Evolutionary conservation across 2,329 filamentous ascomycete species (phyloP), one percentile per base, ranked within the genome.

Genomic region (Coniochaeta ligniaria): DNA sequence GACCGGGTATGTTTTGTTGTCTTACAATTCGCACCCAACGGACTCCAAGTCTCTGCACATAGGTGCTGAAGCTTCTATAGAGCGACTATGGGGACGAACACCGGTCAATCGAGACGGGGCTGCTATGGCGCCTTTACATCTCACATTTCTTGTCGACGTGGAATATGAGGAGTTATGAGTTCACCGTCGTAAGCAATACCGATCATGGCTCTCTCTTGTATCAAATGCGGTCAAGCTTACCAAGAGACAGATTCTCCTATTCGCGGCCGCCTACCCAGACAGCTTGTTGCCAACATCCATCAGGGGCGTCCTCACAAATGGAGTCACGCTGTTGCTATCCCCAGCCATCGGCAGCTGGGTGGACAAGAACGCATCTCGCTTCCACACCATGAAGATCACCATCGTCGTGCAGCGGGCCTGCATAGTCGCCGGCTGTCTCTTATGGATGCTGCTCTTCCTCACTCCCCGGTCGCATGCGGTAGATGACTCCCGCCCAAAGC

Each of bases 81-180:
- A 57, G 43, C 41, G 41, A 56, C 22, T 20, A 45, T 35, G 28
- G 55, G 22, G 45, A 24, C 17, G 57, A 43, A 28, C 35, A 56
- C 16, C 33, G 24, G 22, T 45, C 47, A 28, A 52, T 62, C 31
- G 43, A 50, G 12, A 56, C 35, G n/a, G 55, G 58, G 16, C 54
- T 62, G 33, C 52, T 62, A 20, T 62, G 60, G 60, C 57, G 60
- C 7, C 60, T 62, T 12, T 62, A 62, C 24, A 41, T 55, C 9
- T 62, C 60, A 11, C 60, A 62, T 35, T 58, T 62, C 33, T 35
- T 62, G 24, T 62, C 60, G 17, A 62, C 60, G n/a, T 62, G 60
- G 60, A 62, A 62, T 33, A 62, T 62, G 60, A n/a, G 60, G n/a
- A 60, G 58, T 28, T 62, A 62, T 35, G 60, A 62, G 58, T 62